Evolutionary conservation across 2,329 filamentous ascomycete species (phyloP).

Genomic region (Penicillium rolfsii): DNA sequence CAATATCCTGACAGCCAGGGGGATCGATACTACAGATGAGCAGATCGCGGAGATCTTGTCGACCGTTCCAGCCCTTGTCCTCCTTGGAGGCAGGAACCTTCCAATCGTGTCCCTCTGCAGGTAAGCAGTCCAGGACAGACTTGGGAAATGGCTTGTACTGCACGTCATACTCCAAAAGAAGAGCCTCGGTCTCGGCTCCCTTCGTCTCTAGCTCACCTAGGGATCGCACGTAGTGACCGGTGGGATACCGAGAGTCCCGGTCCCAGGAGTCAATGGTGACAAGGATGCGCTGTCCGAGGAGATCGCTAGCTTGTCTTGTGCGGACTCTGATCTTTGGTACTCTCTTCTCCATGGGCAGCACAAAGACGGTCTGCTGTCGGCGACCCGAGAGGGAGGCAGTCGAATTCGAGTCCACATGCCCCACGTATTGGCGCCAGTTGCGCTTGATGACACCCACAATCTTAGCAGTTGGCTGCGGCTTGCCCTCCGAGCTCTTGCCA

Average conservation of each 20-base stretch:
- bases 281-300: slow-evolving; percentile 87
- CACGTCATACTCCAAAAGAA: slow-evolving; percentile 93
- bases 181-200: slow-evolving; percentile 93
- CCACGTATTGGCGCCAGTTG: slow-evolving; percentile 98
- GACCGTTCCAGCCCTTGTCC: slow-evolving; percentile 83
- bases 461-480: slow-evolving; percentile 84
- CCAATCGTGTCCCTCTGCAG: slow-evolving; percentile 90
- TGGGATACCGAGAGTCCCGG: slow-evolving; percentile 85
- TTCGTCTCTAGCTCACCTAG: slow-evolving; percentile 94
- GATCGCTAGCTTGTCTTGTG: slow-evolving; percentile 84
- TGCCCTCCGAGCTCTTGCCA: slow-evolving; percentile 72
- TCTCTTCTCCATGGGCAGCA: slow-evolving; percentile 97
- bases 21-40: slow-evolving; percentile 98
- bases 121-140: slow-evolving; percentile 90
- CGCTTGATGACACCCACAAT: slow-evolving; percentile 92
- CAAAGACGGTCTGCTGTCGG: slow-evolving; percentile 88
- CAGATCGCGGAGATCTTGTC: slow-evolving; percentile 80
- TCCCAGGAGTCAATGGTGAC: slow-evolving; percentile 97
- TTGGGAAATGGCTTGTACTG: slow-evolving; percentile 98
- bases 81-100: slow-evolving; percentile 78
- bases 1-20: slow-evolving; percentile 94
- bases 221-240: slow-evolving; percentile 91
- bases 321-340: slow-evolving; percentile 94
- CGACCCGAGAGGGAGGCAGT: slow-evolving; percentile 76
- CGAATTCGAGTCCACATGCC: slow-evolving; percentile 87